Evolutionary conservation across 2,329 filamentous ascomycete species (phyloP).

Genomic region (Aciculosporium take): DNA sequence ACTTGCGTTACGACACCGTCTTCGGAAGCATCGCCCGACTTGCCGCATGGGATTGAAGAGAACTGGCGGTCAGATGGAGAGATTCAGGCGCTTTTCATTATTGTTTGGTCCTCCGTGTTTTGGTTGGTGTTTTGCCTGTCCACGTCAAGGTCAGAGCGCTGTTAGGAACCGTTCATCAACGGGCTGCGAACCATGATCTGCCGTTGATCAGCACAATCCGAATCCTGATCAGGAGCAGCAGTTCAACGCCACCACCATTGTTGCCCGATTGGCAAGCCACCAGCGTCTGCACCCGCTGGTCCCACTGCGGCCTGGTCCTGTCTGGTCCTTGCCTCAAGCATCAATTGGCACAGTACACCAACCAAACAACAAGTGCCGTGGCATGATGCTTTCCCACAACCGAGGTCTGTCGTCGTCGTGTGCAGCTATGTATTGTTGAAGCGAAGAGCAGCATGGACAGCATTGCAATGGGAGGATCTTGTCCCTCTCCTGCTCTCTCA

Average conservation of each 20-base stretch:
- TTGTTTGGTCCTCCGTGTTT: too few relatives aligned
- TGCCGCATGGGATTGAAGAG: background rate
- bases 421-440: too few relatives aligned
- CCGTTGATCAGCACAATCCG: slow-evolving; percentile 8
- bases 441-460: background rate
- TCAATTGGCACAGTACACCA: background rate
- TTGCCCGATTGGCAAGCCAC: slow-evolving; percentile 9
- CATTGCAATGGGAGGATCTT: background rate
- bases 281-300: background rate
- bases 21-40: slow-evolving; percentile 6
- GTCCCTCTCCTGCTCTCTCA: background rate
- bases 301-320: background rate
- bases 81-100: too few relatives aligned
- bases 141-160: slow-evolving; percentile 5
- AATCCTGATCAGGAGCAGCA: slow-evolving; percentile 9
- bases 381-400: background rate
- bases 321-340: background rate
- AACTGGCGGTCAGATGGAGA: slow-evolving; percentile 9
- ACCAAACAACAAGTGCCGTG: background rate
- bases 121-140: slow-evolving; percentile 5
- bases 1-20: slow-evolving; percentile 4
- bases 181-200: slow-evolving; percentile 9
- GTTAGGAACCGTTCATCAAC: slow-evolving; percentile 7
- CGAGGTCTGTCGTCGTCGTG: background rate
- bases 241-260: slow-evolving; percentile 6